A percentile compares a stretch with the other conserved stretches of the same genome.
These are phyloP conservation scores for Irpex sp. DNA, from an alignment of 1,284 basidiomycete species.

Conservation along the genomic window DNA sequence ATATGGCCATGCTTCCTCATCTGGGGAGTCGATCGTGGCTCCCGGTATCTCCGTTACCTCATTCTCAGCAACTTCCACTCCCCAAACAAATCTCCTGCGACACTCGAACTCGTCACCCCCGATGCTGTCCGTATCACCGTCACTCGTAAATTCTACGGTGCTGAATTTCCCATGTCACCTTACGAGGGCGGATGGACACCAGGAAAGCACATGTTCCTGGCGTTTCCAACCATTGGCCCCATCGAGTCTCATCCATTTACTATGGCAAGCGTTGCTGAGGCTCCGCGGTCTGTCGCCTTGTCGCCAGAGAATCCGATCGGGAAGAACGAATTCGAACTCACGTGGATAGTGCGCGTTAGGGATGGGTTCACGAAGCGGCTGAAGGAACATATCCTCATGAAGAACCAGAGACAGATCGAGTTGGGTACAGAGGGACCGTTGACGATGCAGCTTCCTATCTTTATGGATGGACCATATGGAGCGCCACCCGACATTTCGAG, in stretches of 20 bases:
- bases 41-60: slow-evolving; percentile 9
- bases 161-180: background rate
- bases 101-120: slow-evolving; percentile 5
- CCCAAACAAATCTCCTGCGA: slow-evolving; percentile 17
- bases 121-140: slow-evolving; percentile 35
- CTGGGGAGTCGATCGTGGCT: slow-evolving; percentile 10
- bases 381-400: slow-evolving; percentile 12
- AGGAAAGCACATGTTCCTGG: slow-evolving; percentile 12
- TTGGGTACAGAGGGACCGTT: slow-evolving; percentile 17
- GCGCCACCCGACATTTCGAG: slow-evolving; percentile 37
- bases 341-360: slow-evolving; percentile 40
- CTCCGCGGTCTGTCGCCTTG: slow-evolving; percentile 26
- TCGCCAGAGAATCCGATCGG: background rate
- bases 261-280: slow-evolving; percentile 3
- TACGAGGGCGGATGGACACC: slow-evolving; percentile 3
- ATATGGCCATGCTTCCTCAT: slow-evolving; percentile 10
- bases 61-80: slow-evolving; percentile 8
- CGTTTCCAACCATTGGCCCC: slow-evolving; percentile 11
- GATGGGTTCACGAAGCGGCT: slow-evolving; percentile 19
- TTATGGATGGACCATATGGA: slow-evolving; percentile 51
- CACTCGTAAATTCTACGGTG: slow-evolving; percentile 15
- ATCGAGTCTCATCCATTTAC: slow-evolving; percentile 11
- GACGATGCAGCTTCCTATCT: slow-evolving; percentile 28
- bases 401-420: slow-evolving; percentile 3
- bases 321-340: slow-evolving; percentile 29